A percentile compares a stretch with the other conserved stretches of the same genome.
Conservation (phyloP, 225 moss, liverwort and hornwort species). For the Straminergon stramineum region DNA sequence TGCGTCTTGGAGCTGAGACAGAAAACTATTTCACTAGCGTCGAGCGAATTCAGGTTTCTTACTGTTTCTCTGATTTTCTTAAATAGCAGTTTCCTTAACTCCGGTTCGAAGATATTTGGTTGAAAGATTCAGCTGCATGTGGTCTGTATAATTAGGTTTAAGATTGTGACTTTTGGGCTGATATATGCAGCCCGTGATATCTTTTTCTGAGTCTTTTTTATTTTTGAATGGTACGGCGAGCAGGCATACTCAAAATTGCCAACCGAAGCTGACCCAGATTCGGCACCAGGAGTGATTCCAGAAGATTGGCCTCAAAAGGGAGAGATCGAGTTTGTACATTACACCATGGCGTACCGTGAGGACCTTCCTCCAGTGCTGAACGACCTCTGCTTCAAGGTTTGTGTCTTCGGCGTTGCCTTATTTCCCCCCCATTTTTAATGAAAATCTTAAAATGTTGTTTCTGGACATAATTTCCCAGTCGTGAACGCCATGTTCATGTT, state of each 20-base stretch:
- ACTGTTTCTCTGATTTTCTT: background rate
- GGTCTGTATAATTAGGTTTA: too few species aligned
- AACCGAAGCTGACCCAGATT: constrained; percentile 52
- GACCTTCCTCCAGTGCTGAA: constrained; percentile 72
- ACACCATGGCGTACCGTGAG: constrained; percentile 72
- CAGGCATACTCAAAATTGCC: constrained; percentile 45
- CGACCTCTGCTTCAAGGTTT: constrained; percentile 61
- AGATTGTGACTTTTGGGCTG: too few species aligned
- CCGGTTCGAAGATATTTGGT: background rate
- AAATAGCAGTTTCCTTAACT: background rate
- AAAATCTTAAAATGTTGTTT: background rate
- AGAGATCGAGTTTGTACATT: constrained; percentile 54
- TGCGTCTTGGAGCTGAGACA: constrained; percentile 62
- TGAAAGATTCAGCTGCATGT: background rate
- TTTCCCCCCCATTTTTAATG: background rate
- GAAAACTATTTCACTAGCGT: constrained; percentile 84
- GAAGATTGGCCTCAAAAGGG: constrained; percentile 69
- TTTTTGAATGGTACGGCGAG: background rate
- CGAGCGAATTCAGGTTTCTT: constrained; percentile 61
- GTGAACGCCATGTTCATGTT: background rate
- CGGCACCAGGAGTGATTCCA: constrained; percentile 52
- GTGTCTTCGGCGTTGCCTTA: background rate
- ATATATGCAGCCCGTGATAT: background rate
- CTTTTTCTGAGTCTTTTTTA: background rate
- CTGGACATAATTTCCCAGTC: background rate